Percentiles rank a stretch among this genome's conserved stretches.
These are phyloP conservation scores for Apiotrichum gracile DNA, from an alignment of 1,284 basidiomycete species.

Conservation along the genomic window DNA sequence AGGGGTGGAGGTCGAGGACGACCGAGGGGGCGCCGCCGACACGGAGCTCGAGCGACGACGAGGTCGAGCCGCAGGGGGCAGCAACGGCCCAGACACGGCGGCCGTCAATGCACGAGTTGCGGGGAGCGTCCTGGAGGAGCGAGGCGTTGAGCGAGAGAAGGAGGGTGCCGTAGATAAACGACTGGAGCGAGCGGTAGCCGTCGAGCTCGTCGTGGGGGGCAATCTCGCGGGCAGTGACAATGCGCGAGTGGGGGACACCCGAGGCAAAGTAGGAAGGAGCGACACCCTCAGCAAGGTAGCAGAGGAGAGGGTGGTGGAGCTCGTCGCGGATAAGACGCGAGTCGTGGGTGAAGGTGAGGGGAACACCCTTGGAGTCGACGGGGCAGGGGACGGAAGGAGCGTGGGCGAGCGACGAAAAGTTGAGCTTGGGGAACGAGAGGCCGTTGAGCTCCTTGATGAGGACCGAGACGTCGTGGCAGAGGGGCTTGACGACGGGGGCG, in stretches of 20 bases:
- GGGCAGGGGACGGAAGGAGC: slow-evolving; percentile 7
- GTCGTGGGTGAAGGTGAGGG: slow-evolving; percentile 6
- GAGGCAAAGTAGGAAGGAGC: slow-evolving; percentile 1
- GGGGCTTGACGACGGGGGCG: background rate
- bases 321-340: slow-evolving; percentile 14
- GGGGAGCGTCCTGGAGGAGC: slow-evolving; percentile 13
- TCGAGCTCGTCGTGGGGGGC: slow-evolving; percentile 11
- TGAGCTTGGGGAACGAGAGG: slow-evolving; percentile 5
- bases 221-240: slow-evolving; percentile 7
- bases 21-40: slow-evolving; percentile 10
- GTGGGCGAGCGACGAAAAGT: slow-evolving; percentile 8
- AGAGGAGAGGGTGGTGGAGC: slow-evolving; percentile 15
- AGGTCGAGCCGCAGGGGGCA: background rate
- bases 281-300: slow-evolving; percentile 17
- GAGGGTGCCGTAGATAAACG: slow-evolving; percentile 9
- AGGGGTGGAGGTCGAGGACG: slow-evolving; percentile 15
- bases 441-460: slow-evolving; percentile 11
- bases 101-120: slow-evolving; percentile 11
- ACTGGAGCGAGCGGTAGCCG: slow-evolving; percentile 16
- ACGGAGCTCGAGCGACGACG: slow-evolving; percentile 7
- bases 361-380: slow-evolving; percentile 3
- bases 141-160: slow-evolving; percentile 12
- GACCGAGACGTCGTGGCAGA: slow-evolving; percentile 13
- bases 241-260: slow-evolving; percentile 4
- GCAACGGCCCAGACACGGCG: slow-evolving; percentile 11